Evolutionary conservation across 164 flowering plant genomes (phyloP), one percentile per base, ranked within the genome.

Genomic region (Sedum album): DNA sequence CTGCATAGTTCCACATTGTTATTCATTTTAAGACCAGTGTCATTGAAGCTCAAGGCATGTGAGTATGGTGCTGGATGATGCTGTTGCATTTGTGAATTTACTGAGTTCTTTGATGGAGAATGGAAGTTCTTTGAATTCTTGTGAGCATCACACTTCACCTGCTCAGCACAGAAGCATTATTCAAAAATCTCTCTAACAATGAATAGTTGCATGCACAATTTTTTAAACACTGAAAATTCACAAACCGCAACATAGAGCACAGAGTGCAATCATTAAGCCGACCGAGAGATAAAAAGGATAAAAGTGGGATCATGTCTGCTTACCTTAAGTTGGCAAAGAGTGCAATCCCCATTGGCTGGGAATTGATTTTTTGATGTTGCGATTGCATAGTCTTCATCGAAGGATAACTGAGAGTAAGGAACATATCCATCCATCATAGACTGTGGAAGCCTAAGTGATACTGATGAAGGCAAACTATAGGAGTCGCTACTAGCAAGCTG

Each of bases 361-460:
- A 57, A 20, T 30, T 26, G 33, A 13, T 28, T 57, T 28, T 5
- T 1, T 11, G 62, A 57, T 57, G 17, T 20, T 26, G 18, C 4
- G 20, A 64, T 44, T 38, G 61, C 41, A 73, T 71, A 9, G 57
- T 71, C 73, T 28, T 67, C 39, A 23, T 80, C 85, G 64, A 82
- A 74, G 15, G 73, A 71, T 25, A 86, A 81, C 26, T 79, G 83
- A 76, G 92, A 84, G 67, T 86, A 91, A 23, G 97, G 88, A 60
- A 30, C 49, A 72, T 94, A 94, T 42, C 81, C 87, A 70, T 83
- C 82, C 49, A 74, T 75, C 82, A 66, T 73, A 60, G 70, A 55
- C 69, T 18, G 78, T 36, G 79, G 74, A 51, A 6, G 26, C 38
- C 38, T 35, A 35, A 3, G 3, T 35, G 38, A 35, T 35, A 7